Conservation (phyloP, 2,329 filamentous ascomycete species). For the Mariannaea elegans region DNA sequence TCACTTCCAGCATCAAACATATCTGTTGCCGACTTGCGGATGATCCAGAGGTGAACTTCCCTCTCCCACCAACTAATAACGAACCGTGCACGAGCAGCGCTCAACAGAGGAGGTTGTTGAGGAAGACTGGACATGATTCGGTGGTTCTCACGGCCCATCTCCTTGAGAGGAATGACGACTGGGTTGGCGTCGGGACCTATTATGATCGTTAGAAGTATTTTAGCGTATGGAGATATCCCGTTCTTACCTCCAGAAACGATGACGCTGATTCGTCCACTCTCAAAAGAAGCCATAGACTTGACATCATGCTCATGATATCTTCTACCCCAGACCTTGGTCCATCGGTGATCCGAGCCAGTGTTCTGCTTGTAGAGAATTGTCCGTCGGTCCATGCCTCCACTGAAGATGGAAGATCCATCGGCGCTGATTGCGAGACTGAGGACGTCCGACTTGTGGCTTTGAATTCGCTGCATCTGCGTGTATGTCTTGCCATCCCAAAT, state of each 20-base stretch:
- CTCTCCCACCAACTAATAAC: constrained; percentile 93
- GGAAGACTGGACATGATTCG: constrained; percentile 85
- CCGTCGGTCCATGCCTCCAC: constrained; percentile 89
- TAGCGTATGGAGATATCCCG: neutral
- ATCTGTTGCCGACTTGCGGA: constrained; percentile 57
- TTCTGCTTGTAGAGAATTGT: constrained; percentile 83
- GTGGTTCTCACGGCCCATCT: constrained; percentile 83
- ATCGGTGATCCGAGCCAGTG: constrained; percentile 69
- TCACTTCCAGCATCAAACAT: constrained; percentile 53
- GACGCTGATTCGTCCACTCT: constrained; percentile 83
- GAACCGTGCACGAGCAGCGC: constrained; percentile 76
- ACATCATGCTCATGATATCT: constrained; percentile 94
- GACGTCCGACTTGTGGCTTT: constrained; percentile 89
- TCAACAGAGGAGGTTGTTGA: constrained; percentile 77
- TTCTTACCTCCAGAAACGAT: constrained; percentile 86
- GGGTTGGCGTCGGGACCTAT: constrained; percentile 86
- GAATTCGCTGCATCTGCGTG: constrained; percentile 84
- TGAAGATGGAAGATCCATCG: constrained; percentile 84
- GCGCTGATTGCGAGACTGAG: constrained; percentile 84
- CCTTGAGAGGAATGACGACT: constrained; percentile 77
- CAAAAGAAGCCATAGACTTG: constrained; percentile 91
- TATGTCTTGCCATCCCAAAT: constrained; percentile 96
- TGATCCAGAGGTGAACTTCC: constrained; percentile 83
- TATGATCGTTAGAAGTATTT: constrained; percentile 10
- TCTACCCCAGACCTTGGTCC: constrained; percentile 86